These are phyloP conservation scores for Fusarium transvaalense DNA, from an alignment of 2,329 filamentous ascomycete species.

Conservation along the genomic window DNA sequence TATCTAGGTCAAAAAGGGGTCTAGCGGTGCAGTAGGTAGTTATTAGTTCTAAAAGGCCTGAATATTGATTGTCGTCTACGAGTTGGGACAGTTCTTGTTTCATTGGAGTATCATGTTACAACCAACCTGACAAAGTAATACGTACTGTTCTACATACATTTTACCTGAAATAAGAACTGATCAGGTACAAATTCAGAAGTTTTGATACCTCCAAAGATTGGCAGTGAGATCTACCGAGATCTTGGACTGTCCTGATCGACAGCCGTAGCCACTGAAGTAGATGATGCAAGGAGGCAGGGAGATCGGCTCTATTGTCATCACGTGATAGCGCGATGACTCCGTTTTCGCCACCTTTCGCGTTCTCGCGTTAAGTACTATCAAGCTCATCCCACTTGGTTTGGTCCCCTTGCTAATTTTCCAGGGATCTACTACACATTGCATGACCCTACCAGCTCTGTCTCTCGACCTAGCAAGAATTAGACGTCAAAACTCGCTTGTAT, in stretches of 20 bases:
- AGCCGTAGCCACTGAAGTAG: too few relatives aligned
- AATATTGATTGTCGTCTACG: neutral
- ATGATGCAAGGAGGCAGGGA: neutral
- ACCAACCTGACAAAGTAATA: neutral
- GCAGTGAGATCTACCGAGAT: neutral
- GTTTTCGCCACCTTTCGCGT: conserved; percentile 35
- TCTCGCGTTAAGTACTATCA: conserved; percentile 33
- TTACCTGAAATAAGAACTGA: neutral
- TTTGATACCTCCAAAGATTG: neutral
- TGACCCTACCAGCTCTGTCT: neutral
- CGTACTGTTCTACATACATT: neutral
- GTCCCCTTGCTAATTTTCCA: conserved; percentile 1
- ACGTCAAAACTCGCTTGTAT: neutral
- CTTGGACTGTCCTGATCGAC: neutral
- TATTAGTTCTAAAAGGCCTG: neutral
- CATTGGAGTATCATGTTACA: neutral
- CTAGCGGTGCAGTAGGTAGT: neutral
- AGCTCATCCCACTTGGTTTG: conserved; percentile 38
- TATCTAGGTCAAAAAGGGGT: neutral
- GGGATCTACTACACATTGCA: conserved; percentile 6
- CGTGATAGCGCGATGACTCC: conserved; percentile 51
- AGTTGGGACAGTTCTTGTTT: conserved; percentile 7
- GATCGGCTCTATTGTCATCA: conserved; percentile 32
- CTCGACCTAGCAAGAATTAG: neutral
- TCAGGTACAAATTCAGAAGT: neutral